Evolutionary conservation across 257 asterid species (phyloP).

Genomic region (Solanum commersonii): DNA sequence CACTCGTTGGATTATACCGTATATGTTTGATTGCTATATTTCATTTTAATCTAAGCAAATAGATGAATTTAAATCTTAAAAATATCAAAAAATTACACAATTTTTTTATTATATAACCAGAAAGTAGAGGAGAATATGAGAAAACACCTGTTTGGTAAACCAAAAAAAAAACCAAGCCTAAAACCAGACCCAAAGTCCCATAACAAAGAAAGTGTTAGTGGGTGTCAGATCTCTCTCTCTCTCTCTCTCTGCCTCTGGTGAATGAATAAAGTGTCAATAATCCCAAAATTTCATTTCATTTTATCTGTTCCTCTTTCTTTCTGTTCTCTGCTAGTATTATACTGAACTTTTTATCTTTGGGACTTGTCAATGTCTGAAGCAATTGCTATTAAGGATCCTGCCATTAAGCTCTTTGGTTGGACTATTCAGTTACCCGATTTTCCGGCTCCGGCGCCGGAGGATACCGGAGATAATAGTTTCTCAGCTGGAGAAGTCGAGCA

Average conservation of each 20-base stretch:
- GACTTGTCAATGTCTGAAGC: slow-evolving; percentile 45
- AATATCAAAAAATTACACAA: background rate
- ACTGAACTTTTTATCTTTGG: background rate
- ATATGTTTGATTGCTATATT: no score
- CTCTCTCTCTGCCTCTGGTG: background rate
- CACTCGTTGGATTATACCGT: no score
- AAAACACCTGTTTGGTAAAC: background rate
- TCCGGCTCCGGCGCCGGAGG: slow-evolving; percentile 16
- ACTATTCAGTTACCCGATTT: slow-evolving; percentile 60
- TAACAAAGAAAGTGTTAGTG: slow-evolving; percentile 1
- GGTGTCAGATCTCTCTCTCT: slow-evolving; percentile 52
- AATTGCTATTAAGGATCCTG: slow-evolving; percentile 46
- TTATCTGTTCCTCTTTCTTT: background rate
- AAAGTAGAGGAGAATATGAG: background rate
- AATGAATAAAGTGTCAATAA: background rate
- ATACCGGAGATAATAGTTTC: slow-evolving; percentile 16
- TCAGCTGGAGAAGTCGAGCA: slow-evolving; percentile 33
- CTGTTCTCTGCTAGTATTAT: background rate
- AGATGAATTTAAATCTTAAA: background rate
- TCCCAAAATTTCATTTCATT: slow-evolving; percentile 7
- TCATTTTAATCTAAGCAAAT: background rate
- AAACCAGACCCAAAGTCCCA: background rate
- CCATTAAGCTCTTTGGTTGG: slow-evolving; percentile 79
- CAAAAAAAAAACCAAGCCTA: background rate
- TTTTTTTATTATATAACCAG: background rate